Base-by-base conservation (phyloP, 1,284 basidiomycete genomes). In the Puccinia coronata region DNA sequence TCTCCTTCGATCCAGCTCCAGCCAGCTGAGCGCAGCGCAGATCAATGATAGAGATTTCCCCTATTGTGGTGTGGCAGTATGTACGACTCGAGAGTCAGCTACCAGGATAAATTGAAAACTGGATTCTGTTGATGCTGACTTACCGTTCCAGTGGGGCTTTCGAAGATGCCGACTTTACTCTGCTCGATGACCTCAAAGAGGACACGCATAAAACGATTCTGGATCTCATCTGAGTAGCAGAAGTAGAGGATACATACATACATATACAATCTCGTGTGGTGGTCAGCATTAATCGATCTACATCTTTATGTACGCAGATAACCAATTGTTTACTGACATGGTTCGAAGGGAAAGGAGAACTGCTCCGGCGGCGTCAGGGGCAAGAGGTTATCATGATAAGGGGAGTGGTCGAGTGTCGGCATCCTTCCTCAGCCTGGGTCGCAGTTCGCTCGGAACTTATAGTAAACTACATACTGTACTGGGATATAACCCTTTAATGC, bases 141-240 rank as follows among this genome's bases (percentile, higher is more conserved):
- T 28, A 86, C 86, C 16, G 88, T 88, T 11, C 88, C 88, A 2
- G 88, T 88, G 1, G 88, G 88, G 70, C 86, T 87, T 82, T 88
- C 88, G 67, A 88, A 86, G 65, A 98, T 92, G 1, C 93, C 91
- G 12, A 97, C 86, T 90, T 92, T 86, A 84, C 89, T 71, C 5
- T 86, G 83, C 85, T 98, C 95, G 73, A 98, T 92, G 0, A 92
- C 90, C 1, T 89, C 84, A 85, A 96, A 98, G 4, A 98, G 87
- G 82, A 94, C 92, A 18, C 88, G 90, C 96, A 98, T 98, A 49
- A 98, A 89, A 55, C 94, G 90, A 0, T 90, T 88, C 86, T 99
- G 96, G 82, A 97, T 97, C 23, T 88, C 86, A 86, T 99, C 98
- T 74, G 49, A 57, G 23, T n/a, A 25, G 14, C 6, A n/a, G 5